Percentiles rank a stretch among this genome's conserved stretches.
Conservation (phyloP, 73 alveolate genomes). For the Paramecium biaurelia region DNA sequence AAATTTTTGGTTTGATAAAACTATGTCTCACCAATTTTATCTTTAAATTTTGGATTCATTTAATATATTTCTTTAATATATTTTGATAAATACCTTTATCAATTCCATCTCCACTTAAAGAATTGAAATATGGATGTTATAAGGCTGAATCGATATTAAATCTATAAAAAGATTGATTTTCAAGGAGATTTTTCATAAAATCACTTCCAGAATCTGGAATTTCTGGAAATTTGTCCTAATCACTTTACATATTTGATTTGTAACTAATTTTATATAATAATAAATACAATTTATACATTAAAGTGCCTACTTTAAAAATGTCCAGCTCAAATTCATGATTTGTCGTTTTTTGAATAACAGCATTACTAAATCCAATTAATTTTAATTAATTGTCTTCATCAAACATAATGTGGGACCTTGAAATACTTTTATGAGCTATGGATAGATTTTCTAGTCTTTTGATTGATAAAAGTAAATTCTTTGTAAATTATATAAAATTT, state of each 20-base stretch:
- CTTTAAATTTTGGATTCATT: constrained; percentile 3
- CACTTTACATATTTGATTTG: not conserved
- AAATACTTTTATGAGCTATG: not conserved
- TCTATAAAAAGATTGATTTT: not conserved
- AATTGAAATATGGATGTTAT: not conserved
- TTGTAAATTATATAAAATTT: not conserved
- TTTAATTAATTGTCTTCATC: not conserved
- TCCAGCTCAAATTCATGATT: constrained; percentile 26
- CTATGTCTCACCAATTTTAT: not conserved
- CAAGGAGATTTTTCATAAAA: not conserved
- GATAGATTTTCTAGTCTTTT: not conserved
- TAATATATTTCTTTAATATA: not conserved
- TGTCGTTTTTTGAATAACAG: not conserved
- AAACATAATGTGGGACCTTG: not conserved
- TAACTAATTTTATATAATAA: not conserved
- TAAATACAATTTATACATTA: not conserved
- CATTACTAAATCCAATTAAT: not conserved
- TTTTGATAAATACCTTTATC: not conserved
- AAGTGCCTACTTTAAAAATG: not conserved
- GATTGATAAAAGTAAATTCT: not conserved
- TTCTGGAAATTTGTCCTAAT: not conserved
- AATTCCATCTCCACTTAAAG: not conserved
- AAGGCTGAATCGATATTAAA: not conserved
- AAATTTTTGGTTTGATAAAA: not conserved
- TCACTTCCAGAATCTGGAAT: not conserved